Evolutionary conservation across 768 basidiomycete species (phyloP), one percentile per base, ranked within the genome.

Genomic region (Fibroporia radiculosa): DNA sequence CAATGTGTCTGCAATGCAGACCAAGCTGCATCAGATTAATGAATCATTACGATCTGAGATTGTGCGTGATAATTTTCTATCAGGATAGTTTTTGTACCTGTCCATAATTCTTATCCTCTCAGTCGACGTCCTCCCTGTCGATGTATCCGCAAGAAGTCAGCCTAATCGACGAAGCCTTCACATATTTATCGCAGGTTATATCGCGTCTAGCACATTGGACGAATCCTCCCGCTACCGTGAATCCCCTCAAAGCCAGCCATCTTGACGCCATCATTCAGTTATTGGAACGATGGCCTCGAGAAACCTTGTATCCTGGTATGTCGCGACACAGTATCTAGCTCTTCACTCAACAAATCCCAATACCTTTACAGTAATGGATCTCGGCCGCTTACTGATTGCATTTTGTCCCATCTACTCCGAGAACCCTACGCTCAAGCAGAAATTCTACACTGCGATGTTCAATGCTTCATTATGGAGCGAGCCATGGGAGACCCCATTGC

Each of bases 21-120:
- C 72, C 18, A 93, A 93, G 62, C 56, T 91, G 16, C 71, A 74
- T 49, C 82, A 92, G 58, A 81, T 92, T 40, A 74, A 90, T 52
- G 78, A 84, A 34, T 73, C 64, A 16, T 64, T 92, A 28, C 73
- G 70, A 44, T 66, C 76, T 48, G 83, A 86, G 58, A 82, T 80
- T 42, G 88, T 92, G 56, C 53, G 84, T 54, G 20, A 14, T 42
- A 19, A 41, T 47, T 28, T 27, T 37, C 22, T n/a, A n/a, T n/a
- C n/a, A n/a, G 16, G 19, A 20, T 36, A 20, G 37, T 32, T 38
- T 35, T 19, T 44, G 18, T 35, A 19, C 42, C 44, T 25, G 19
- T 10, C 20, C 32, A 14, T 22, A 8, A 20, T 25, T 19, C 26
- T 28, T 32, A 27, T 22, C 27, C 20, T 29, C 29, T 4, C 53